Base-by-base conservation (phyloP, 2,329 filamentous ascomycete species). In the Cercospora citrullina region DNA sequence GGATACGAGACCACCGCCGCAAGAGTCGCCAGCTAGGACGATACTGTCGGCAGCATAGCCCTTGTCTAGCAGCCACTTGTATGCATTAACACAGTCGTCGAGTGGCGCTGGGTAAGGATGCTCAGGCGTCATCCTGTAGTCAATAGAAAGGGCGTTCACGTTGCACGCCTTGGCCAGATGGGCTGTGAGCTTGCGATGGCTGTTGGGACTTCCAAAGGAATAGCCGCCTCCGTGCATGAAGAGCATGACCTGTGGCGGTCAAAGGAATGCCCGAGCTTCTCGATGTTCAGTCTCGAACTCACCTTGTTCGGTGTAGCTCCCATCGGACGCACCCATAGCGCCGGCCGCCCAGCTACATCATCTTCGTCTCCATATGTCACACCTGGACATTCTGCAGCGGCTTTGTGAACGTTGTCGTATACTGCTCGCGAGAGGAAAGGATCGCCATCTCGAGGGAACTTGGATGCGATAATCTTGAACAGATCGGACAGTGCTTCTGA, bases 91-190 rank as follows among this genome's bases (percentile, higher is more conserved):
- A 75, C 85, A 87, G 74, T 89, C 87, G 58, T 88, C 79, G 0
- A 82, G 78, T 0, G 81, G 83, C 0, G 81, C 82, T 0, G 87
- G 87, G 74, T 81, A 88, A 0, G 86, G 84, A 71, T 87, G 70
- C 74, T 89, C 86, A 0, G 87, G 87, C 0, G 86, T 85, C 21
- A 87, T 81, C 14, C 87, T 80, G 73, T 89, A 89, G 3, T 86
- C 87, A 8, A 88, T 80, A 0, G 83, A 86, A 10, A 89, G 76
- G 10, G 84, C 82, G 0, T 82, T 81, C 0, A 85, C 67, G 55
- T 84, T 80, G 63, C 80, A 83, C 16, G 78, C 76, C 71, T 87
- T 81, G 42, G 86, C 85, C 4, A 76, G 68, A 59, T 76, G 74
- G 8, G 72, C 73, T 0, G 71, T 68, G 12, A 76, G 58, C 51